These are phyloP conservation scores for Phytophthora boehmeriae DNA, from an alignment of 352 stramenopile species.

Conservation along the genomic window DNA sequence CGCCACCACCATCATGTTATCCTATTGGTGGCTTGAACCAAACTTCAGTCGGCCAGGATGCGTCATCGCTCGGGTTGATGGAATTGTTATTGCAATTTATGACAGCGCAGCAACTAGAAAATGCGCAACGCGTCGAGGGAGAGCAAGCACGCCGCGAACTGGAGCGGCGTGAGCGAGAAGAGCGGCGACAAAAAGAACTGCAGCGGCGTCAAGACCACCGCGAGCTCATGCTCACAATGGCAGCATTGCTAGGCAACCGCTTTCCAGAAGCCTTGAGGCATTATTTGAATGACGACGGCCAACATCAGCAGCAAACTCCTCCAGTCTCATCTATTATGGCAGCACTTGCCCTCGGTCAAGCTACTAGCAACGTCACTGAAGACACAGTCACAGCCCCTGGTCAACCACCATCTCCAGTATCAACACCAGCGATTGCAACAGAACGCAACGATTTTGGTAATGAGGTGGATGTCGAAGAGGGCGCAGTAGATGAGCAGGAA, in stretches of 20 bases:
- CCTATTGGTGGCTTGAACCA: background rate
- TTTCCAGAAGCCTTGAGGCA: slow-evolving; percentile 50
- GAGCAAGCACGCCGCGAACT: slow-evolving; percentile 39
- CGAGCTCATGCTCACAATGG: slow-evolving; percentile 65
- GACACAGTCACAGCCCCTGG: background rate
- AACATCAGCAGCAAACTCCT: background rate
- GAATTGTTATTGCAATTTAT: slow-evolving; percentile 63
- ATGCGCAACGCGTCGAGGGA: slow-evolving; percentile 29
- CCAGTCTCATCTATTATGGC: background rate
- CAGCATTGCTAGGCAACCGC: slow-evolving; percentile 43
- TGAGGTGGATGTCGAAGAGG: background rate
- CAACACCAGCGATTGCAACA: slow-evolving; percentile 1
- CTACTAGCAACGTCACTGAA: background rate
- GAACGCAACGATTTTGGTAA: slow-evolving; percentile 4
- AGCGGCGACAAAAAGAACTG: slow-evolving; percentile 39
- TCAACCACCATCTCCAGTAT: background rate
- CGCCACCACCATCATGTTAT: slow-evolving; percentile 3
- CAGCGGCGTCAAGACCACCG: slow-evolving; percentile 43
- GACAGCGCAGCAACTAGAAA: slow-evolving; percentile 56
- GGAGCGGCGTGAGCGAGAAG: slow-evolving; percentile 33
- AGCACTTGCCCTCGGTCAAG: background rate
- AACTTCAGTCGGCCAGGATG: slow-evolving; percentile 1
- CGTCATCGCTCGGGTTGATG: slow-evolving; percentile 41
- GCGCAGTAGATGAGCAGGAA: background rate
- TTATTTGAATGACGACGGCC: slow-evolving; percentile 30